Percentiles rank a stretch among this genome's conserved stretches.
Evolutionary conservation across 179 eudicot genomes (phyloP).

Genomic region (Actinidia arguta): DNA sequence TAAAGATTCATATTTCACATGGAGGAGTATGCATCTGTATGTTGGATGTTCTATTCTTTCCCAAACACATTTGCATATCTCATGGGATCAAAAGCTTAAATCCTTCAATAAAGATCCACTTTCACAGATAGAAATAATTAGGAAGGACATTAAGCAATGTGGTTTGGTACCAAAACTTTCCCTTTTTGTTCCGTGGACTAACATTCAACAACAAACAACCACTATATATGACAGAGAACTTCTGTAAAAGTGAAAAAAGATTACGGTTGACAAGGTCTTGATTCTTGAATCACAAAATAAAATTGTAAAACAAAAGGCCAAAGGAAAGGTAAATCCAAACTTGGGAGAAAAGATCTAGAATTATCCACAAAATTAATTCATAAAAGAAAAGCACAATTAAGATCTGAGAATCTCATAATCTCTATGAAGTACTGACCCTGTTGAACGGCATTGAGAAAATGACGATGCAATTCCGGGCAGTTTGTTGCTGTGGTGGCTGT

Average conservation of each 20-base stretch:
- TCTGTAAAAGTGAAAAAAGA: neutral
- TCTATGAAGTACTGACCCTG: constrained; percentile 19
- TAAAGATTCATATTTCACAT: no score
- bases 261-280: neutral
- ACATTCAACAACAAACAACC: neutral
- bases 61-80: neutral
- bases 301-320: neutral
- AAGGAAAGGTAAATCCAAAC: no score
- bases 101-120: neutral
- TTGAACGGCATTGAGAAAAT: constrained; percentile 68
- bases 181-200: neutral
- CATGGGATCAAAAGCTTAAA: neutral
- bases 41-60: no score
- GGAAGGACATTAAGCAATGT: neutral
- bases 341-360: no score
- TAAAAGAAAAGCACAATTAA: neutral
- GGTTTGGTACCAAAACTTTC: neutral
- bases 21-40: no score
- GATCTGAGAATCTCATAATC: neutral
- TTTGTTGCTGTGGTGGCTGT: constrained; percentile 33
- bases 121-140: neutral
- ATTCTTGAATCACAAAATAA: neutral
- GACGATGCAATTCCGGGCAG: constrained; percentile 68
- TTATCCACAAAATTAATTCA: neutral
- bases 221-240: neutral